Conservation (phyloP, 148 eudicot genomes). For the Salicornia ramosissima region DNA sequence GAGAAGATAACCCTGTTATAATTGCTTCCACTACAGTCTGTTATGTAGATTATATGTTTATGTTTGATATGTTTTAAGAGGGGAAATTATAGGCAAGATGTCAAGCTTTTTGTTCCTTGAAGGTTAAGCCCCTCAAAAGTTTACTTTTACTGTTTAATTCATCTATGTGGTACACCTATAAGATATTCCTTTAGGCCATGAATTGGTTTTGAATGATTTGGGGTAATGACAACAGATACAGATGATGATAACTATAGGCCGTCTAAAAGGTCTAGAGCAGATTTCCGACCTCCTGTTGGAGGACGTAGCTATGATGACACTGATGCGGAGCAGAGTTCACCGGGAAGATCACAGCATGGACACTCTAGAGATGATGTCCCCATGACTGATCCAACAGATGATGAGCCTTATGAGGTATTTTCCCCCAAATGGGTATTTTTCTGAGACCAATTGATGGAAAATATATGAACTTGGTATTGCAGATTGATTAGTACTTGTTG, state of each 20-base stretch:
- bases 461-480: too few relatives aligned
- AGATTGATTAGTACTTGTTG: background rate
- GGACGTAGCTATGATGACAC: constrained; percentile 56
- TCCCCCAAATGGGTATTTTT: too few relatives aligned
- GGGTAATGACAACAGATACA: constrained; percentile 46
- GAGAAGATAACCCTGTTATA: background rate
- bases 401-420: constrained; percentile 64
- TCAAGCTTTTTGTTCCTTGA: background rate
- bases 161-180: background rate
- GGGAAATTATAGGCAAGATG: background rate
- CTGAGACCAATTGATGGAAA: too few relatives aligned
- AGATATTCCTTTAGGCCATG: background rate
- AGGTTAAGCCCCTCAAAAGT: background rate
- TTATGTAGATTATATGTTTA: background rate
- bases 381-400: constrained; percentile 84
- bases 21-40: background rate
- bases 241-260: constrained; percentile 87
- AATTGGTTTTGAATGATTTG: background rate
- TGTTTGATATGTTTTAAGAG: background rate
- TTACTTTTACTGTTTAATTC: background rate
- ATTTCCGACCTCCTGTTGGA: constrained; percentile 40
- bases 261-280: constrained; percentile 67
- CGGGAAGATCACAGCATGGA: constrained; percentile 69
- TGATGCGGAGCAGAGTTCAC: constrained; percentile 84
- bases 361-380: constrained; percentile 67